Conservation (phyloP, 2,329 filamentous ascomycete genomes). For the Colletotrichum sojae region DNA sequence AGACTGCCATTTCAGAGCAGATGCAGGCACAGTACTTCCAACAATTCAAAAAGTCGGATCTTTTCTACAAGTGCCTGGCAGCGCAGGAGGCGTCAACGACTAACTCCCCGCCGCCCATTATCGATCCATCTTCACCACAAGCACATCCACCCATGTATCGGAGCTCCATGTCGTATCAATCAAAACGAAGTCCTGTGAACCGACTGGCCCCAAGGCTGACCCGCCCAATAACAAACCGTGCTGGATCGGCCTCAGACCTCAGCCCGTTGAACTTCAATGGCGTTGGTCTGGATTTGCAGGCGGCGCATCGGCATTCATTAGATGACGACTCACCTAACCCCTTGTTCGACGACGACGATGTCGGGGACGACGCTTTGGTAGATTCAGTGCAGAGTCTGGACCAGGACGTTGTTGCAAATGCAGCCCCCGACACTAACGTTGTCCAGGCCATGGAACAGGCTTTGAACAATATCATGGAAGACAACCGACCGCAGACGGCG, state of each 20-base stretch:
- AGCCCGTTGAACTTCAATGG: conserved; percentile 54
- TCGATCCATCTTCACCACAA: conserved; percentile 19
- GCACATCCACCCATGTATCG: conserved; percentile 34
- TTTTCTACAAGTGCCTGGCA: conserved; percentile 96
- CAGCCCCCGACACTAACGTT: conserved; percentile 80
- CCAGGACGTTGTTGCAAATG: conserved; percentile 73
- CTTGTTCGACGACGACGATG: conserved; percentile 87
- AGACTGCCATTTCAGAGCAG: conserved; percentile 86
- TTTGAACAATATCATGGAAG: conserved; percentile 91
- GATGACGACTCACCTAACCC: conserved; percentile 70
- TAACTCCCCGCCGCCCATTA: conserved; percentile 20
- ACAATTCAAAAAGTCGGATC: conserved; percentile 90
- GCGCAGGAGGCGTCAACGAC: conserved; percentile 79
- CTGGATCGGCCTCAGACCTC: conserved; percentile 65
- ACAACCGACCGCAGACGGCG: conserved; percentile 71
- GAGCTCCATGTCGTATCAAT: conserved; percentile 55
- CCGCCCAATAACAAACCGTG: conserved; percentile 56
- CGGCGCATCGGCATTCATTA: conserved; percentile 73
- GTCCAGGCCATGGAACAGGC: conserved; percentile 95
- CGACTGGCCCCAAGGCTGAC: conserved; percentile 61
- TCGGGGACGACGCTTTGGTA: conserved; percentile 77
- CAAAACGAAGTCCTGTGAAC: conserved; percentile 61
- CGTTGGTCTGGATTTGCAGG: conserved; percentile 57
- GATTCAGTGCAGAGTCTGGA: conserved; percentile 86
- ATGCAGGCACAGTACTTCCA: conserved; percentile 87